Conservation (phyloP, 768 basidiomycete genomes). For the Lyophyllum atratum region DNA sequence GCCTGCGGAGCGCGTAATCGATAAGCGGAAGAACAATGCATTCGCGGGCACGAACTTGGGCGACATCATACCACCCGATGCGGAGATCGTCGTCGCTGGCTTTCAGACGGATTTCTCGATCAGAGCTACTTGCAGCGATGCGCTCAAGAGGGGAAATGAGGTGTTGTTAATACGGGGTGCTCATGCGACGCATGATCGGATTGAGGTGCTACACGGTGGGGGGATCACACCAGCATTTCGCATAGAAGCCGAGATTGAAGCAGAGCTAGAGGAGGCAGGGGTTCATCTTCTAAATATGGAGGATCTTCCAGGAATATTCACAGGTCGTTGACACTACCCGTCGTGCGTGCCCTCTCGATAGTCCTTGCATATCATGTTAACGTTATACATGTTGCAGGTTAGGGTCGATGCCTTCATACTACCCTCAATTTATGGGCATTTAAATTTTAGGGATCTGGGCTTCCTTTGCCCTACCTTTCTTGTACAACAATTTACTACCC, state of each 20-base stretch:
- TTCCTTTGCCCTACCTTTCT: too few species aligned
- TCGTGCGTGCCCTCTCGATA: neutral
- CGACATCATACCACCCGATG: slow-evolving; percentile 49
- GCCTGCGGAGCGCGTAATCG: slow-evolving; percentile 53
- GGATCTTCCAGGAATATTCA: slow-evolving; percentile 60
- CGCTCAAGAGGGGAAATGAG: slow-evolving; percentile 63
- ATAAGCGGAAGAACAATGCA: slow-evolving; percentile 73
- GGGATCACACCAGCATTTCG: slow-evolving; percentile 50
- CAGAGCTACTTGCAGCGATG: slow-evolving; percentile 60
- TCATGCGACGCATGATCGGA: slow-evolving; percentile 69
- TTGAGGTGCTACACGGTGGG: slow-evolving; percentile 62
- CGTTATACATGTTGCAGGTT: neutral
- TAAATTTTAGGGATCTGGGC: too few species aligned
- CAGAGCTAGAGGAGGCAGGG: slow-evolving; percentile 68
- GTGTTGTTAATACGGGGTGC: slow-evolving; percentile 65
- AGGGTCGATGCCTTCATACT: too few species aligned
- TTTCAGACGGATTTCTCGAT: slow-evolving; percentile 70
- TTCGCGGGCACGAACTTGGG: slow-evolving; percentile 61
- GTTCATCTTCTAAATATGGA: slow-evolving; percentile 68
- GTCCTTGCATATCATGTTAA: neutral
- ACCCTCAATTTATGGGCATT: too few species aligned
- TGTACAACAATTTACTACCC: too few species aligned
- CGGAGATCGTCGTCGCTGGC: slow-evolving; percentile 67
- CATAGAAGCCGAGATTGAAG: slow-evolving; percentile 64
- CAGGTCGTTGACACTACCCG: slow-evolving; percentile 40